Evolutionary conservation across 768 basidiomycete species (phyloP).

Genomic region (Mrakia frigida): DNA sequence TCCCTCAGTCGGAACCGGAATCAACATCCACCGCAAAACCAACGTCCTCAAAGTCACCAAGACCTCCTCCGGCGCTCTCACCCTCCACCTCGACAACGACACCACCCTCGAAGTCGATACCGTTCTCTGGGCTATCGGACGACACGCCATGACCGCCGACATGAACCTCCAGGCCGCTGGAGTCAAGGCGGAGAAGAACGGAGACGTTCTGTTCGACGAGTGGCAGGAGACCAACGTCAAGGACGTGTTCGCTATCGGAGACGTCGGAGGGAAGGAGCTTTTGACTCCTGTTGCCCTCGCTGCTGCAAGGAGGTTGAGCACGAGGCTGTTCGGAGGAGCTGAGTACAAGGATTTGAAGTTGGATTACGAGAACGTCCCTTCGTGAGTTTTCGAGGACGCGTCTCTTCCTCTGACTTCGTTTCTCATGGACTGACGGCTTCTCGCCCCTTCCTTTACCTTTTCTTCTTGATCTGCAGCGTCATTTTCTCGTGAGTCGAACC

Average conservation of each 20-base stretch:
- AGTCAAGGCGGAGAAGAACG: constrained; percentile 67
- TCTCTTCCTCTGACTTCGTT: background rate
- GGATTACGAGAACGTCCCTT: constrained; percentile 77
- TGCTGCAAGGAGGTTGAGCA: constrained; percentile 80
- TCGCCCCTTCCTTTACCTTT: background rate
- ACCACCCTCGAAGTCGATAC: constrained; percentile 76
- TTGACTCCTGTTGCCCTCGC: constrained; percentile 97
- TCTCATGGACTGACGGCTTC: background rate
- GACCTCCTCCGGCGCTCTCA: constrained; percentile 58
- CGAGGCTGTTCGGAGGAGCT: constrained; percentile 80
- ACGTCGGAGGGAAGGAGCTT: constrained; percentile 84
- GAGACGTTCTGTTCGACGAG: constrained; percentile 84
- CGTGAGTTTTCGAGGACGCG: constrained; percentile 13
- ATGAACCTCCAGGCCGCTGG: constrained; percentile 67
- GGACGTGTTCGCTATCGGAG: constrained; percentile 76
- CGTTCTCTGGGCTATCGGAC: constrained; percentile 91
- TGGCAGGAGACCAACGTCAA: constrained; percentile 75
- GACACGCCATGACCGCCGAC: constrained; percentile 68
- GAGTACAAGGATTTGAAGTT: constrained; percentile 80
- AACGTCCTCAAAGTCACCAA: constrained; percentile 70
- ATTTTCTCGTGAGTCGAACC: background rate
- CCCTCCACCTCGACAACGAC: constrained; percentile 68
- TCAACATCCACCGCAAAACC: constrained; percentile 74
- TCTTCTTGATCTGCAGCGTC: background rate
- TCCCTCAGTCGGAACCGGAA: constrained; percentile 69